Evolutionary conservation across 192 early-diverging fungal species (phyloP), one percentile per base, ranked within the genome.

Genomic region (Entomortierella lignicola): DNA sequence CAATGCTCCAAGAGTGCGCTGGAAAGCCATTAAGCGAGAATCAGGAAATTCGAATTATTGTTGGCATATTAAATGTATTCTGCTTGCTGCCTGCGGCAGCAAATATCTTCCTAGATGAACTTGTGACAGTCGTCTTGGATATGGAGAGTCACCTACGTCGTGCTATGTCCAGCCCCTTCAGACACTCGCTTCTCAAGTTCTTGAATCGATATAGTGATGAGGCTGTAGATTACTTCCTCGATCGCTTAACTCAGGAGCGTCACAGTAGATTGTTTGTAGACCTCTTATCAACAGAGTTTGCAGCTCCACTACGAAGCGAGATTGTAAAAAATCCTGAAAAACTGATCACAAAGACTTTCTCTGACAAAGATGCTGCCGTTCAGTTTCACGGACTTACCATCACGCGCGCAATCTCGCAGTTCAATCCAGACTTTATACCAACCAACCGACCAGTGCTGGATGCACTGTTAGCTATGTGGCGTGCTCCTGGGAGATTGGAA

Each of bases 11-110:
- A 55, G 93, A 94, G 31, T 90, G 90, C 8, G 88, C 96, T 1
- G 91, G 89, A 26, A 92, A 93, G 56, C 88, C 96, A 0, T 82
- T 99, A n/a, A 83, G 88, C 42, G 98, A 99, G 60, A 89, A 96
- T 56, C 92, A 98, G 44, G 92, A 95, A 68, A 95, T 99, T 62
- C 92, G 92, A 66, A 93, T 99, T 58, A 92, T 98, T 63, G 97
- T 97, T 7, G 95, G 93, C 3, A 98, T 98, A 17, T 75, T 98
- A 55, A 91, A 98, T 57, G 92, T 99, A 0, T 98, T 99, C 72
- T 92, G 96, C 68, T 80, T 98, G 55, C 81, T 99, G 31, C 98
- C 97, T 3, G 77, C 95, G 30, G 89, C 94, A 0, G 98, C 98
- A 17, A 86, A 94, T 83, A 85, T 97, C 21, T 97, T 98, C 62